phyloP scores from a whole-genome alignment of 768 basidiomycete species.

The Trametopsis cervina region DNA sequence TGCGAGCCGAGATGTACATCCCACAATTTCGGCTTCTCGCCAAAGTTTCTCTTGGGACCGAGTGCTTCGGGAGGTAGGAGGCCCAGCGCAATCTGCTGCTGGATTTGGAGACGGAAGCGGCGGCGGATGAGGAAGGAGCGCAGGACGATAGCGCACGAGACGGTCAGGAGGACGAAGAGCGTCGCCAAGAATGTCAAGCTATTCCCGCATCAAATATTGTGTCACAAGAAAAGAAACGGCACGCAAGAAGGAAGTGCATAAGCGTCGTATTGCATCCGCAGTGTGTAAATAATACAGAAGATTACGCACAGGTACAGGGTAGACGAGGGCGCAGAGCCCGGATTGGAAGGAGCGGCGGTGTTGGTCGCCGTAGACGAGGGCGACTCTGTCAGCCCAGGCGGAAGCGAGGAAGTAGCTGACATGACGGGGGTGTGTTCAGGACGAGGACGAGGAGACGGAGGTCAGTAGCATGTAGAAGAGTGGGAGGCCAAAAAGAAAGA shows the following conservation, averaged over 20 bases:
- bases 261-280: neutral
- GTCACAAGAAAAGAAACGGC: neutral
- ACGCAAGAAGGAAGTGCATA: neutral
- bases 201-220: constrained; percentile 5
- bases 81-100: constrained; percentile 48
- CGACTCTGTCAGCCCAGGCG: neutral
- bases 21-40: constrained; percentile 44
- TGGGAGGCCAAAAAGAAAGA: too few relatives aligned
- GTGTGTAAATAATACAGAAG: neutral
- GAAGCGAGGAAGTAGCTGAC: constrained; percentile 9
- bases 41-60: constrained; percentile 32
- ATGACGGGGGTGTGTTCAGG: neutral
- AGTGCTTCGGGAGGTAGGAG: constrained; percentile 32
- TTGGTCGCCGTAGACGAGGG: constrained; percentile 4
- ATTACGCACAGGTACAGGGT: constrained; percentile 11
- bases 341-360: neutral
- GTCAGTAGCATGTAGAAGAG: too few relatives aligned
- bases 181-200: constrained; percentile 73
- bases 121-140: constrained; percentile 57
- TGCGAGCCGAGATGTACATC: constrained; percentile 22
- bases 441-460: neutral
- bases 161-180: constrained; percentile 55
- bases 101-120: constrained; percentile 46
- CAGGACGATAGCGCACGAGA: constrained; percentile 57
- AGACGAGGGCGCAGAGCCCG: constrained; percentile 9